Percentiles rank a stretch among this genome's conserved stretches.
Evolutionary conservation across 2,329 filamentous ascomycete species (phyloP).

Genomic region (Ophiocordyceps sinensis): DNA sequence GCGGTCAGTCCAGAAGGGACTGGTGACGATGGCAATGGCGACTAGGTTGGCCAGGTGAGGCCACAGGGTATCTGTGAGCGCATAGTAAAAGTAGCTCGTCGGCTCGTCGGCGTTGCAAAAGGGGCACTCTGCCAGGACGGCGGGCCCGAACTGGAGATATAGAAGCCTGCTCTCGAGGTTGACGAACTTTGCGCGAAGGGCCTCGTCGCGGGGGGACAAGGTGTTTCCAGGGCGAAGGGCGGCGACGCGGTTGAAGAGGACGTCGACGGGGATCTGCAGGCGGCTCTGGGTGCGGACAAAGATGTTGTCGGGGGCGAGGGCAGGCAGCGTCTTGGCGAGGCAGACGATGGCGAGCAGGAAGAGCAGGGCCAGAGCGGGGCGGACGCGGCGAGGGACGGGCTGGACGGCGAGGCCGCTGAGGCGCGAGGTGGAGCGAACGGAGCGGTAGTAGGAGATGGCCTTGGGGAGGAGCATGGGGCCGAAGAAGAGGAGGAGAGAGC

Average conservation of each 20-base stretch:
- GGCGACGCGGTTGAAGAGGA: constrained; percentile 65
- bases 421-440: constrained; percentile 27
- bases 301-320: constrained; percentile 64
- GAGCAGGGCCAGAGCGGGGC: constrained; percentile 47
- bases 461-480: constrained; percentile 60
- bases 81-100: constrained; percentile 64
- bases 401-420: constrained; percentile 34
- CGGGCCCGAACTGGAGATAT: constrained; percentile 72
- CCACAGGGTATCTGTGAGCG: constrained; percentile 54
- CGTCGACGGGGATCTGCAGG: constrained; percentile 70
- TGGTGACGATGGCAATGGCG: constrained; percentile 60
- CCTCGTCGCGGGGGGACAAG: constrained; percentile 45
- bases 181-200: constrained; percentile 53
- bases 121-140: constrained; percentile 57
- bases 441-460: constrained; percentile 49
- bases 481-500: constrained; percentile 45
- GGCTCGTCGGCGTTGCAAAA: constrained; percentile 67
- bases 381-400: constrained; percentile 36
- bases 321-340: constrained; percentile 47
- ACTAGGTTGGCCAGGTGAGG: constrained; percentile 73
- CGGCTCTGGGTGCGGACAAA: constrained; percentile 66
- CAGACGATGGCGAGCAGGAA: constrained; percentile 29
- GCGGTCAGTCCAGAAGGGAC: constrained; percentile 45
- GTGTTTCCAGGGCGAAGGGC: constrained; percentile 30
- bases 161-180: constrained; percentile 59